A percentile compares a stretch with the other conserved stretches of the same genome.
Evolutionary conservation across 108 stramenopile genomes (phyloP).

Genomic region (Nannochloropsis salina): DNA sequence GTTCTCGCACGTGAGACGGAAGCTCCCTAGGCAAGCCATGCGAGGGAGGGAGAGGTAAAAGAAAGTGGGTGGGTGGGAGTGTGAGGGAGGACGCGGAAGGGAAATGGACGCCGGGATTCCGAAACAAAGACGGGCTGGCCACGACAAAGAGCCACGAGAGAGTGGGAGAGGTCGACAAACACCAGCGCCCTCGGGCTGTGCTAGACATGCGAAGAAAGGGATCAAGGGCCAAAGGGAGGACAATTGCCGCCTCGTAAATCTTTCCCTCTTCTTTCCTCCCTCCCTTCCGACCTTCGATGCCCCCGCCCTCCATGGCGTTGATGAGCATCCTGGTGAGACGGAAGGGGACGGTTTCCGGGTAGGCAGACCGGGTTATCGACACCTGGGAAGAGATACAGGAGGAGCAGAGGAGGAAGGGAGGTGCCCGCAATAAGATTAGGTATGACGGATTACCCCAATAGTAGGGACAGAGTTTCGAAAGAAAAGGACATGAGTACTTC

Average conservation of each 20-base stretch:
- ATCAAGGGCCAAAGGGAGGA: not conserved
- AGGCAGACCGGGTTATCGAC: conserved; percentile 39
- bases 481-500: no score
- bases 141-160: not conserved
- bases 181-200: no score
- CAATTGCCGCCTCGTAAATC: not conserved
- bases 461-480: no score
- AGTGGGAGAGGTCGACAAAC: no score
- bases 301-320: conserved; percentile 50
- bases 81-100: not conserved
- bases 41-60: not conserved
- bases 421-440: no score
- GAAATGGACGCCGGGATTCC: not conserved
- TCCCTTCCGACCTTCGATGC: conserved; percentile 26
- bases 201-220: not conserved
- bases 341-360: conserved; percentile 53
- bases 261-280: not conserved
- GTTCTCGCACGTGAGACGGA: not conserved
- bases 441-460: no score
- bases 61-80: no score
- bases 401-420: not conserved
- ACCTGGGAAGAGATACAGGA: conserved; percentile 16
- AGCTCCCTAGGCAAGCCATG: not conserved
- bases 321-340: conserved; percentile 55
- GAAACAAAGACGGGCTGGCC: not conserved